These are phyloP conservation scores for Pleurotus djamor DNA, from an alignment of 768 basidiomycete species.

Conservation along the genomic window DNA sequence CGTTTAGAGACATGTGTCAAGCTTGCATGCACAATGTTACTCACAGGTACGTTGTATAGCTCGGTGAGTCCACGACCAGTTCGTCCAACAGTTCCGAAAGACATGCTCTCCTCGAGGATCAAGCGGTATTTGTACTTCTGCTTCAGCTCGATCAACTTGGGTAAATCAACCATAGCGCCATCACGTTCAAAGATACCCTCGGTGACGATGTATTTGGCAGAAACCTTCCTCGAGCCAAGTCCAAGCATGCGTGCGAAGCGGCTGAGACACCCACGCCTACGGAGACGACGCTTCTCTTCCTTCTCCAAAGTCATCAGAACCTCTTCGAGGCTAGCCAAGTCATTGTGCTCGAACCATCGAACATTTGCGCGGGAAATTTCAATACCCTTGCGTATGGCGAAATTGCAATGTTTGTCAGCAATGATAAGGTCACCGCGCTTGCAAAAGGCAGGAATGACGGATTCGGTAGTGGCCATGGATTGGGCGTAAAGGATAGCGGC, in stretches of 20 bases:
- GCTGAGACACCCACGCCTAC: constrained; percentile 78
- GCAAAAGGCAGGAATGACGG: constrained; percentile 96
- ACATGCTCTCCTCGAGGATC: constrained; percentile 91
- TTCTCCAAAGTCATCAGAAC: constrained; percentile 82
- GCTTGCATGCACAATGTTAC: constrained; percentile 18
- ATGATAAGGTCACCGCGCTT: constrained; percentile 98
- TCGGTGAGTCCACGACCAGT: constrained; percentile 96
- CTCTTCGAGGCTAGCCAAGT: constrained; percentile 86
- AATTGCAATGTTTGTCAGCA: constrained; percentile 96
- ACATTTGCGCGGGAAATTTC: constrained; percentile 91
- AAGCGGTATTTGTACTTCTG: constrained; percentile 94
- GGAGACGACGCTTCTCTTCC: constrained; percentile 91
- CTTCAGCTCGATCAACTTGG: constrained; percentile 94
- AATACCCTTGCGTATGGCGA: constrained; percentile 94
- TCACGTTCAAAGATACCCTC: constrained; percentile 98
- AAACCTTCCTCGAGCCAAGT: not conserved
- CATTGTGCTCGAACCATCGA: constrained; percentile 96
- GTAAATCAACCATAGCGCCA: constrained; percentile 89
- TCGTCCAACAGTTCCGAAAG: constrained; percentile 89
- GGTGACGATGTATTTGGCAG: constrained; percentile 82
- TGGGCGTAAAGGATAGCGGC: constrained; percentile 92
- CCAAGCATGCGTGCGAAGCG: constrained; percentile 25
- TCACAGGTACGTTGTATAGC: constrained; percentile 87
- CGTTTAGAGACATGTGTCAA: not conserved
- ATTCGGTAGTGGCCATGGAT: constrained; percentile 87